Conservation (phyloP, 306 rosid species). For the Cucurbita ficifolia region DNA sequence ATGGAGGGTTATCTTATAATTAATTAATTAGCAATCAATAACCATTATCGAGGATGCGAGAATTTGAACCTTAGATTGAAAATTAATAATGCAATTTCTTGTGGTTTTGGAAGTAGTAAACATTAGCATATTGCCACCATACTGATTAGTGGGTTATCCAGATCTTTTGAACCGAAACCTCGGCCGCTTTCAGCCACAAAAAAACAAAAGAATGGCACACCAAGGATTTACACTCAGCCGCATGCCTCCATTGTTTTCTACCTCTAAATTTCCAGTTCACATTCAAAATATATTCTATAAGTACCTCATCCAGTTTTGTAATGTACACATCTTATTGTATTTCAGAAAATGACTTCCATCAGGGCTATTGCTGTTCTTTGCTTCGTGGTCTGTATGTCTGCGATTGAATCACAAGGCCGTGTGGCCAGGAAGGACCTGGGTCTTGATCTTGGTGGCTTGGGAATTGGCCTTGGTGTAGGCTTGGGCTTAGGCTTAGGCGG, state of each 20-base stretch:
- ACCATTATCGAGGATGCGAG: background rate
- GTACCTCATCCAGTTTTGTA: background rate
- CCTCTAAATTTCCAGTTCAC: background rate
- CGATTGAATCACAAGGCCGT: slow-evolving; percentile 19
- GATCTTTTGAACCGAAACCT: background rate
- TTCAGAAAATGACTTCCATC: background rate
- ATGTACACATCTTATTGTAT: background rate
- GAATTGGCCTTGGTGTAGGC: slow-evolving; percentile 34
- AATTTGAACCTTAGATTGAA: too few species aligned
- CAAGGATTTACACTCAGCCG: background rate
- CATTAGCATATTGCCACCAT: too few species aligned
- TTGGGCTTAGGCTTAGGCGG: slow-evolving; percentile 35
- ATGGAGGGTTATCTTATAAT: background rate
- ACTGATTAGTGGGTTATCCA: background rate
- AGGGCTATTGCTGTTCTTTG: background rate
- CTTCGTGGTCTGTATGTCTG: background rate
- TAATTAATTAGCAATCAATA: background rate
- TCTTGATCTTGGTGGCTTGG: slow-evolving; percentile 45
- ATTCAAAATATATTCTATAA: background rate
- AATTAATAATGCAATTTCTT: too few species aligned
- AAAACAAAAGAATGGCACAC: background rate
- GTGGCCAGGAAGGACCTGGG: slow-evolving; percentile 55
- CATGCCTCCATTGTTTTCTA: background rate
- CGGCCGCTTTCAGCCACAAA: background rate
- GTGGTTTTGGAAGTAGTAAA: too few species aligned